Evolutionary conservation across 2,329 filamentous ascomycete species (phyloP), one percentile per base, ranked within the genome.

Genomic region (Onygenales sp.): DNA sequence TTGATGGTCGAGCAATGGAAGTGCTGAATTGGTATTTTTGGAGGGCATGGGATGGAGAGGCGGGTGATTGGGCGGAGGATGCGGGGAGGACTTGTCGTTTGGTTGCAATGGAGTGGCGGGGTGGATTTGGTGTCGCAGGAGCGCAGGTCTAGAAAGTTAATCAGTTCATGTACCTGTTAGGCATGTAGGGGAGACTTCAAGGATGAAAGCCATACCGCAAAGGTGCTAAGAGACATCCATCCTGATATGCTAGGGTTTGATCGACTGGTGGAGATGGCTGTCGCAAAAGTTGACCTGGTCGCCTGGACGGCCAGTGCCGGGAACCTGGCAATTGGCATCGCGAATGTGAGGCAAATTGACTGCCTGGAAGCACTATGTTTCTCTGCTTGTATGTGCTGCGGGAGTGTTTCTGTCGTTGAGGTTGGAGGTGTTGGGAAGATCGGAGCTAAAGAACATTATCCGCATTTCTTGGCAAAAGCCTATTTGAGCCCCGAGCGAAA

Each of bases 11-110:
- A 27, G 21, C 4, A 4, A 27, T 27, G 3, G 21, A 27, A 27
- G 21, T 27, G 21, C 3, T 27, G 3, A 27, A 27, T 27, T 27
- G 21, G 21, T 27, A 27, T 27, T 27, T 27, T 27, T 27, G 21
- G 21, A 27, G 21, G 21, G 21, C 21, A 27, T 27, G 21, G 21
- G 21, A 27, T 27, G 1, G 21, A 1, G 21, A 27, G 21, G 21
- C 21, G 61, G 56, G 60, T 58, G 32, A 56, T 59, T 13, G 27
- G 46, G 56, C 58, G 21, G 56, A 54, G n/a, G 48, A 39, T 17
- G 17, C 17, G 17, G 17, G 17, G 17, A 17, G 17, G 17, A 17
- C 17, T 17, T 17, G 17, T 11, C 39, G 17, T 11, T 17, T 36
- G 45, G 43, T 11, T 40, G 11, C 21, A 1, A 11, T 54, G 49